These are phyloP conservation scores for Suhomyces coccinellae DNA, from an alignment of 1,139 yeast species.

Conservation along the genomic window DNA sequence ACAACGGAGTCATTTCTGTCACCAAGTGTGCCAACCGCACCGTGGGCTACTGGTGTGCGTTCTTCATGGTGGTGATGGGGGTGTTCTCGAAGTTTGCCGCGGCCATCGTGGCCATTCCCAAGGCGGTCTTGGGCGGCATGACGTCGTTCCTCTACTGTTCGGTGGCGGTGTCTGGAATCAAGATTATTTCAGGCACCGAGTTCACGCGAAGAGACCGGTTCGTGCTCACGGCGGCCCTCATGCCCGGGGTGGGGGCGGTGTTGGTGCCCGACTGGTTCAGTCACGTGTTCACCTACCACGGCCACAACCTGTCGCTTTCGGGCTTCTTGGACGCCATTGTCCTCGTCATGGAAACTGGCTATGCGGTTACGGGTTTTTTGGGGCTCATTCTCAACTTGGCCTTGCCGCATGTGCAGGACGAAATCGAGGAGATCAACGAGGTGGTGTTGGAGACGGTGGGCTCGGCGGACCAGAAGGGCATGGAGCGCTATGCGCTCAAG, in stretches of 20 bases:
- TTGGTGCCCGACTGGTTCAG: constrained; percentile 77
- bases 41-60: constrained; percentile 89
- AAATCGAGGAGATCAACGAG: constrained; percentile 53
- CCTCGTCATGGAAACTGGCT: constrained; percentile 84
- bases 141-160: constrained; percentile 85
- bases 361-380: constrained; percentile 77
- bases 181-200: constrained; percentile 70
- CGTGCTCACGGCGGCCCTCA: constrained; percentile 69
- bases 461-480: constrained; percentile 44
- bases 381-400: constrained; percentile 71
- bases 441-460: constrained; percentile 49
- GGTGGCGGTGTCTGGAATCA: constrained; percentile 86
- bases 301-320: constrained; percentile 57
- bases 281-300: constrained; percentile 72
- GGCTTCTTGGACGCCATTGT: constrained; percentile 82
- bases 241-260: constrained; percentile 79
- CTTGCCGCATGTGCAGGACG: constrained; percentile 72
- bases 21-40: constrained; percentile 86
- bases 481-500: constrained; percentile 38
- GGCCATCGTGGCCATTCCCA: constrained; percentile 81
- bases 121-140: constrained; percentile 88
- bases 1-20: constrained; percentile 88
- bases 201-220: constrained; percentile 89
- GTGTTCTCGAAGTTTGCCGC: constrained; percentile 87
- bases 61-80: constrained; percentile 82